Conservation (phyloP, 768 basidiomycete species). For the Erythrobasidium yunnanense region DNA sequence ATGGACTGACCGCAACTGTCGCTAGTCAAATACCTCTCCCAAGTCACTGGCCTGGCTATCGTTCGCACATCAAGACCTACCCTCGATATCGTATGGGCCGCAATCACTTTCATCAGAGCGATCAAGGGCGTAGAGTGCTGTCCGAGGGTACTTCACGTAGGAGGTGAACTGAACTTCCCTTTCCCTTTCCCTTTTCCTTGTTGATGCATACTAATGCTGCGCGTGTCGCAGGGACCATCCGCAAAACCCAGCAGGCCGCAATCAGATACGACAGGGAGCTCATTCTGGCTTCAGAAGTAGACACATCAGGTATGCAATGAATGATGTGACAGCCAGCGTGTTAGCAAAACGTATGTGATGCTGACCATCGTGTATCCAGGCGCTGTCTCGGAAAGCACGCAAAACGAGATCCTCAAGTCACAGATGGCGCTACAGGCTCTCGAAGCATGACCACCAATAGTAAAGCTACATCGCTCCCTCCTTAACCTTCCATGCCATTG, state of each 20-base stretch:
- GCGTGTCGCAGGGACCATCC: conserved; percentile 31
- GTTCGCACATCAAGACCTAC: conserved; percentile 33
- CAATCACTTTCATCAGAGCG: conserved; percentile 32
- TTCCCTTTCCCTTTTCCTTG: neutral
- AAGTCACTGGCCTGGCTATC: conserved; percentile 32
- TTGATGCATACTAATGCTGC: neutral
- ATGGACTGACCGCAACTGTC: neutral
- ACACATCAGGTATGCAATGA: neutral
- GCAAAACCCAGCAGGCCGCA: conserved; percentile 36
- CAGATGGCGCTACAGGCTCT: neutral
- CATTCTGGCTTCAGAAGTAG: conserved; percentile 27
- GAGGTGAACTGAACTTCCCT: conserved; percentile 26
- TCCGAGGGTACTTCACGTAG: conserved; percentile 31
- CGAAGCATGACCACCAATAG: conserved; percentile 1
- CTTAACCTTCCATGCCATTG: too few species aligned
- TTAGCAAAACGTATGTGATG: neutral
- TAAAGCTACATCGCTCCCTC: too few species aligned
- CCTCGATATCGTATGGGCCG: conserved; percentile 33
- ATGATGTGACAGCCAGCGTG: too few species aligned
- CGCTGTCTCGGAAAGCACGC: neutral
- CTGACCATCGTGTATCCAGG: neutral
- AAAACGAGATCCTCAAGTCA: neutral
- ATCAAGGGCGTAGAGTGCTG: conserved; percentile 29
- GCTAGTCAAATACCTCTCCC: conserved; percentile 37
- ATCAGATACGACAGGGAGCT: conserved; percentile 33